phyloP scores from a whole-genome alignment of 2,329 filamentous ascomycete genomes.

The Aspergillus hiratsukae region DNA sequence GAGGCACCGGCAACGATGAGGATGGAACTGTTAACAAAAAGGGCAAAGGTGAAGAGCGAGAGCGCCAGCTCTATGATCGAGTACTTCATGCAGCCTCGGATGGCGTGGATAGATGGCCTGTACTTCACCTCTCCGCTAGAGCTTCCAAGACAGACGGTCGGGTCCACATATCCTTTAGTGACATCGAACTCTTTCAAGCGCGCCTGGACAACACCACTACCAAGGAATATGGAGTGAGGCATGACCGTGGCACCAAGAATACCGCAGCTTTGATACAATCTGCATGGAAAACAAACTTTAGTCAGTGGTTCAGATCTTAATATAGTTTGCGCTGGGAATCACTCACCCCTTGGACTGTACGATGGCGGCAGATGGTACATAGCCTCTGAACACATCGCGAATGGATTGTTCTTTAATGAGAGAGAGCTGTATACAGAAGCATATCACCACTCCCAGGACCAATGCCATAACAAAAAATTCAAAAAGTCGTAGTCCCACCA shows the following conservation, averaged over 20 bases:
- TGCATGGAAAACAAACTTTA: constrained; percentile 13
- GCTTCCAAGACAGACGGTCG: constrained; percentile 25
- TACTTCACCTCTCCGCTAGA: constrained; percentile 56
- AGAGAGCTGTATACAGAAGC: constrained; percentile 55
- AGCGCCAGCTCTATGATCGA: constrained; percentile 66
- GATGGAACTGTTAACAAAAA: constrained; percentile 81
- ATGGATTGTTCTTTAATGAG: constrained; percentile 47
- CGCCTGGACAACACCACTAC: constrained; percentile 53
- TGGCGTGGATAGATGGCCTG: constrained; percentile 66
- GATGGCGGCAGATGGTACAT: constrained; percentile 51
- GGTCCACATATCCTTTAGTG: constrained; percentile 33
- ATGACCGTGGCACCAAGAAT: constrained; percentile 54
- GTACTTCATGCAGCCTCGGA: constrained; percentile 68
- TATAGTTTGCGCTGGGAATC: not conserved
- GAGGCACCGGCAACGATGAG: constrained; percentile 76
- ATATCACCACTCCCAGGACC: constrained; percentile 53
- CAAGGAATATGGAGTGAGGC: constrained; percentile 57
- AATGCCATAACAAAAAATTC: constrained; percentile 52
- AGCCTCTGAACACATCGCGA: constrained; percentile 52
- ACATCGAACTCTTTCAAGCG: constrained; percentile 48
- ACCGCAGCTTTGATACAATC: constrained; percentile 52
- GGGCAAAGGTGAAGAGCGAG: constrained; percentile 74
- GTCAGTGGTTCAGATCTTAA: constrained; percentile 6
- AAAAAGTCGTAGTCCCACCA: constrained; percentile 50
- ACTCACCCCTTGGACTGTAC: constrained; percentile 48